Evolutionary conservation across 1,284 basidiomycete genomes (phyloP).

Genomic region (Ustilago bromivora): DNA sequence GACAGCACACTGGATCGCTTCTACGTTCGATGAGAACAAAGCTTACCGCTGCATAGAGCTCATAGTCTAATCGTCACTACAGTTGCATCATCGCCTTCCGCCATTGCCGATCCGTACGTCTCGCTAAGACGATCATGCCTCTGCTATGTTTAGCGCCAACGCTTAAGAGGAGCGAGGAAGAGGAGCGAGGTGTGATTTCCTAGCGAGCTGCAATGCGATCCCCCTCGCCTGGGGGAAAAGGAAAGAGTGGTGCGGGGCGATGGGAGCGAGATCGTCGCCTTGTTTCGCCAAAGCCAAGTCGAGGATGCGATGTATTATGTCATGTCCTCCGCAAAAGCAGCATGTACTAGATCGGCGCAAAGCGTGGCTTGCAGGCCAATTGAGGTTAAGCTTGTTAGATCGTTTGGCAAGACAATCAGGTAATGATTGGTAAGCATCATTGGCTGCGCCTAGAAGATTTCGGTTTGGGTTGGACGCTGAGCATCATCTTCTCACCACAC

Average conservation of each 20-base stretch:
- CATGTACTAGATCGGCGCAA: slow-evolving; percentile 1
- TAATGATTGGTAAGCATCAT: slow-evolving; percentile 28
- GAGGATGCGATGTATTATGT: background rate
- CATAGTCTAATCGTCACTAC: background rate
- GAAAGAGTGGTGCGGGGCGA: background rate
- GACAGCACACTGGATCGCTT: too few species aligned
- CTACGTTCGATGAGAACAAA: too few species aligned
- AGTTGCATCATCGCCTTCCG: background rate
- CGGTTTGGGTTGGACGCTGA: slow-evolving; percentile 29
- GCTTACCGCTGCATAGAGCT: too few species aligned
- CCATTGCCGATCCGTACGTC: slow-evolving; percentile 1
- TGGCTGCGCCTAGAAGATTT: slow-evolving; percentile 14
- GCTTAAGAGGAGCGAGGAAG: background rate
- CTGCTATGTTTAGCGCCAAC: background rate
- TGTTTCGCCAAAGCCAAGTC: background rate
- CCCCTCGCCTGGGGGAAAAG: background rate
- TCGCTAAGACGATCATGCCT: background rate
- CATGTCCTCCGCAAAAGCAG: background rate
- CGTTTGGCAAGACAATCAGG: background rate
- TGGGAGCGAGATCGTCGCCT: background rate
- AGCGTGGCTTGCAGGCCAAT: background rate
- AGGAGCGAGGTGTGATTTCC: background rate
- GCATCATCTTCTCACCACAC: background rate
- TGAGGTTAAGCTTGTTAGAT: background rate
- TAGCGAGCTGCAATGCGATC: background rate